Evolutionary conservation across 129 eudicot species (phyloP).

Genomic region (Flaveria robusta): DNA sequence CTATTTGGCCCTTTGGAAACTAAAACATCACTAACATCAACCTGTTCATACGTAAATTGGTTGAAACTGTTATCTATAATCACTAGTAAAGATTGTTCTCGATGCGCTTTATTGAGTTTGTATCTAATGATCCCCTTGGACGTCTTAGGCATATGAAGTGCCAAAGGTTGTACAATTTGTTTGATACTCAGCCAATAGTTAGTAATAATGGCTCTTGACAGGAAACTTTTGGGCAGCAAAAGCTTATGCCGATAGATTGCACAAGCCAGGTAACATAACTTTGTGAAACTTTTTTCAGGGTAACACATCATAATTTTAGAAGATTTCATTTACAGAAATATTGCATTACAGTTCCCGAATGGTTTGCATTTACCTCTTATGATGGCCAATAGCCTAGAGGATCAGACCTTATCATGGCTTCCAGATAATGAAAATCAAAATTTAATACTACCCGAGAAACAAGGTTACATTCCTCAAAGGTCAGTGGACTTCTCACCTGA

Average conservation of each 20-base stretch:
- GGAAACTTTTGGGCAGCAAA: slow-evolving; percentile 58
- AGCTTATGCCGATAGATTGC: slow-evolving; percentile 58
- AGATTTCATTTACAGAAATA: slow-evolving; percentile 15
- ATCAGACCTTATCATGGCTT: slow-evolving; percentile 59
- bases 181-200: background rate
- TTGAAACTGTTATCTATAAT: background rate
- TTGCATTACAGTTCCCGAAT: slow-evolving; percentile 54
- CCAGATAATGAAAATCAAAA: slow-evolving; percentile 60
- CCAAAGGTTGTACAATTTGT: background rate
- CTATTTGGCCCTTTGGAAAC: background rate
- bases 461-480: slow-evolving; percentile 59
- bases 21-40: background rate
- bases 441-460: slow-evolving; percentile 46
- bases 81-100: background rate
- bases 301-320: background rate
- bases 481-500: slow-evolving; percentile 33
- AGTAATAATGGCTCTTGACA: slow-evolving; percentile 35
- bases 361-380: slow-evolving; percentile 63
- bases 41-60: background rate
- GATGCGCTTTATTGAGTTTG: background rate
- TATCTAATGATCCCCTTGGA: slow-evolving; percentile 5
- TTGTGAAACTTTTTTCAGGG: slow-evolving; percentile 2
- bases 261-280: slow-evolving; percentile 52
- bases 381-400: slow-evolving; percentile 57
- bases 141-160: slow-evolving; percentile 20